Base-by-base conservation (phyloP, 2,329 filamentous ascomycete genomes). In the Proliferodiscus dingleyae region DNA sequence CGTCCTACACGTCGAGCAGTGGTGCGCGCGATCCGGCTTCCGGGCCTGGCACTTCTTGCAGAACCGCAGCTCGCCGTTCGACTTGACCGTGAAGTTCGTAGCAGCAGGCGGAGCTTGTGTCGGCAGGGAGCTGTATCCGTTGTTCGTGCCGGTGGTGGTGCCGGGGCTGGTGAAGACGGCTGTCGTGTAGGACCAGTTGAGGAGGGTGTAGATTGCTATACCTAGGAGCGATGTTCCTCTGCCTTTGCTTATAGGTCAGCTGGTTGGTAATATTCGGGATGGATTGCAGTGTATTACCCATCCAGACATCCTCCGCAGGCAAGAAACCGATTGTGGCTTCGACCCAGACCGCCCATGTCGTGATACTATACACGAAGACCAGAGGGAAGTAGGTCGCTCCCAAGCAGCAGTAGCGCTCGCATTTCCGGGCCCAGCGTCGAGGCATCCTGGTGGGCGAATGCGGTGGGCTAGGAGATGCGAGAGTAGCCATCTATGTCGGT, bases 31-130 rank as follows among this genome's bases (percentile, higher is more conserved):
- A 69, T 98, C 93, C 33, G 93, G 93, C 71, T 98, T 98, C 52
- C 87, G 81, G 42, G 84, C 84, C 70, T 94, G 87, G 67, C 93
- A 98, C 70, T 98, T 98, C 71, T 97, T 97, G 76, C 93, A 98
- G 71, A 85, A 97, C 45, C 93, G 81, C 42, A 86, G 70, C 59
- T 87, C 86, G 58, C 93, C 93, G 33, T 87, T 89, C 46, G 88
- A 85, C 68, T 93, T 98, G 62, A 96, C 93, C 1, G 91, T 97
- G 61, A 95, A 86, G 29, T 85, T 86, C 7, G 86, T 85, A 46
- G 82, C 76, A 54, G 65, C 54, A 57, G 75, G 59, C 5, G 78
- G 68, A 52, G 83, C 81, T 50, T 80, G 75, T n/a, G 85, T 87
- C 1, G 90, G 89, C 36, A 96, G 74, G 37, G 85, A 81, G 64